Conservation (phyloP, 2,329 filamentous ascomycete species). For the Venturia asperata region DNA sequence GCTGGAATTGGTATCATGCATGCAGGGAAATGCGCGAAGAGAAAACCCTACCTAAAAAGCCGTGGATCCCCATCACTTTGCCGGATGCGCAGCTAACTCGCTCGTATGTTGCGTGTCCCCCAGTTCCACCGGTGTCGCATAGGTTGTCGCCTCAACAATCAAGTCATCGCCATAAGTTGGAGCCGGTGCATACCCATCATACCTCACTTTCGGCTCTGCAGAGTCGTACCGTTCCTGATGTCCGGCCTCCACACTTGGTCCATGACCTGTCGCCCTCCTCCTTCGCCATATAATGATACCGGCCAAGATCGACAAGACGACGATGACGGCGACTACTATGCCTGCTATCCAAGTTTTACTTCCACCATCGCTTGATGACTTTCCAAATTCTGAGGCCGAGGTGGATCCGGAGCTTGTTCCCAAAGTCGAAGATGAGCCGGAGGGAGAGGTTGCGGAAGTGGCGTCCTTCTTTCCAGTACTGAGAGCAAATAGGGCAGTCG, state of each 20-base stretch:
- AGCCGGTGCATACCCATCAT: not conserved
- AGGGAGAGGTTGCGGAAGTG: not conserved
- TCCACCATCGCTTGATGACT: not conserved
- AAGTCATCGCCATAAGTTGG: not conserved
- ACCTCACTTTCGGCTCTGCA: not conserved
- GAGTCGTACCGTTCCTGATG: not conserved
- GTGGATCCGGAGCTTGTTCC: not conserved
- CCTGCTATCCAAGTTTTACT: slow-evolving; percentile 12
- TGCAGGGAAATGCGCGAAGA: not conserved
- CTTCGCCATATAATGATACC: slow-evolving; percentile 4
- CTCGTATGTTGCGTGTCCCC: not conserved
- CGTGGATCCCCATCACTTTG: not conserved
- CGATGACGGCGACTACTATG: not conserved
- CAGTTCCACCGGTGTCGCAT: slow-evolving; percentile 1
- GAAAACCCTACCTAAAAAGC: not conserved
- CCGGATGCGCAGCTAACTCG: not conserved
- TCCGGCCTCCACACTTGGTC: slow-evolving; percentile 1
- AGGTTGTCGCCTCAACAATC: not conserved
- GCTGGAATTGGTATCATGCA: no score
- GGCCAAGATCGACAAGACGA: not conserved
- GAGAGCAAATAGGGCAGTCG: slow-evolving; percentile 7
- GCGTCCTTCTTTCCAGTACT: not conserved
- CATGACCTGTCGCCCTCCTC: not conserved
- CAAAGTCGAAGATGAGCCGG: not conserved
- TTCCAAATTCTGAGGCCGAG: not conserved